Evolutionary conservation across 768 basidiomycete species (phyloP).

Genomic region (Lepiota venenata): DNA sequence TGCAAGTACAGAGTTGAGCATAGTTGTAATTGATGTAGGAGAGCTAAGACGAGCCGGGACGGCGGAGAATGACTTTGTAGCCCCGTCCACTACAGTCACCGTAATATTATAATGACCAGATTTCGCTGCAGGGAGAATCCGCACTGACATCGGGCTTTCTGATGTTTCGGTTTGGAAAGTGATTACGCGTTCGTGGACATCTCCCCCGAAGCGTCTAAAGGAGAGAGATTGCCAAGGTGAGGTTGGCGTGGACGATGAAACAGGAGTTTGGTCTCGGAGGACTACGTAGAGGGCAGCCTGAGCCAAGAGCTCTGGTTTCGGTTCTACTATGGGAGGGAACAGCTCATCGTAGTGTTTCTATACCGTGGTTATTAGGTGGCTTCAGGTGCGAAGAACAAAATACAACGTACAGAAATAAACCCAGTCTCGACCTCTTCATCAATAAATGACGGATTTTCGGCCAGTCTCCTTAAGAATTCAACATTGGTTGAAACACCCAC

Average conservation of each 20-base stretch:
- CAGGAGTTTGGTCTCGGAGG: conserved; percentile 53
- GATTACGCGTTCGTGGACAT: conserved; percentile 59
- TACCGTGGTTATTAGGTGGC: background rate
- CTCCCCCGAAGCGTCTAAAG: conserved; percentile 78
- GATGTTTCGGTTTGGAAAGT: conserved; percentile 52
- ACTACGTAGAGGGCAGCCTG: conserved; percentile 77
- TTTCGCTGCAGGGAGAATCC: conserved; percentile 30
- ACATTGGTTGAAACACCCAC: conserved; percentile 92
- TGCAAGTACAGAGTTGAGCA: conserved; percentile 44
- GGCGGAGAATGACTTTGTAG: conserved; percentile 36
- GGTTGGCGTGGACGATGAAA: conserved; percentile 19
- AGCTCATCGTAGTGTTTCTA: conserved; percentile 83
- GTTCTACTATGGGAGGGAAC: conserved; percentile 64
- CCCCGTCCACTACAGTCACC: conserved; percentile 32
- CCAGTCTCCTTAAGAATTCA: conserved; percentile 78
- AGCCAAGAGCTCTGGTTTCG: conserved; percentile 63
- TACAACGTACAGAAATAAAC: conserved; percentile 67
- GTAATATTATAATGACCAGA: conserved; percentile 49
- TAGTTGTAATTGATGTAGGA: conserved; percentile 49
- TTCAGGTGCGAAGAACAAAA: background rate
- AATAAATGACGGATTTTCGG: conserved; percentile 75
- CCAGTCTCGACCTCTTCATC: conserved; percentile 85
- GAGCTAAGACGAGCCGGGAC: conserved; percentile 57
- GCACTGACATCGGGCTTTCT: conserved; percentile 37
- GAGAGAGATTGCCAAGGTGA: conserved; percentile 71